phyloP scores from a whole-genome alignment of 768 basidiomycete genomes.

The Vararia minispora region DNA sequence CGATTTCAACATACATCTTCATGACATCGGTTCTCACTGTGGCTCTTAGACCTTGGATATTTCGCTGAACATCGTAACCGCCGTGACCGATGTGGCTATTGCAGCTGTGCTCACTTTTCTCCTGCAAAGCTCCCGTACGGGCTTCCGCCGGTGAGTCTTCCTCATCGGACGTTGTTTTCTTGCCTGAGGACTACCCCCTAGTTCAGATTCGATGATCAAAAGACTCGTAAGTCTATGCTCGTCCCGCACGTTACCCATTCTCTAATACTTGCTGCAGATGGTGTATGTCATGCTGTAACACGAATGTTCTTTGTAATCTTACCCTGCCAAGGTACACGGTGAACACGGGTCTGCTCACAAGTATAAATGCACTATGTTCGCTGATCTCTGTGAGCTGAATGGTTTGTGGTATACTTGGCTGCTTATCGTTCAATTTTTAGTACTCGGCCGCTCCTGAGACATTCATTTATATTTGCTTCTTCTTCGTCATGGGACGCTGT shows the following conservation, averaged over 20 bases:
- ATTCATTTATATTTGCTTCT: conserved; percentile 2
- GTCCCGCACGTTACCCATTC: background rate
- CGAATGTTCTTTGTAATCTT: background rate
- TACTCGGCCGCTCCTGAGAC: background rate
- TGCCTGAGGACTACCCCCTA: background rate
- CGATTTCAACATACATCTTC: no score
- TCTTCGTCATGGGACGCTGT: background rate
- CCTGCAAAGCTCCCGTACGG: background rate
- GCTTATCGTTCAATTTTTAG: background rate
- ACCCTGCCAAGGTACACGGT: no score
- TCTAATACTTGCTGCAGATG: background rate
- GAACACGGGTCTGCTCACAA: background rate
- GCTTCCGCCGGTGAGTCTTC: background rate
- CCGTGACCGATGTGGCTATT: background rate
- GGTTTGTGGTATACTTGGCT: background rate
- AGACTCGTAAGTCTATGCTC: background rate
- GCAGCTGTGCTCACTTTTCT: background rate
- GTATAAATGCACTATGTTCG: background rate
- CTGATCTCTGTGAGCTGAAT: background rate
- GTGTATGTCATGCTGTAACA: background rate
- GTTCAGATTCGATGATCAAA: background rate
- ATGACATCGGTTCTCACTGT: no score
- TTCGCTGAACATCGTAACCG: background rate
- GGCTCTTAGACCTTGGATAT: background rate
- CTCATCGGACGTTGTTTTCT: background rate